Percentiles rank a stretch among this genome's conserved stretches.
Evolutionary conservation across 441 rosid genomes (phyloP).

Genomic region (Euphorbia celastroides): DNA sequence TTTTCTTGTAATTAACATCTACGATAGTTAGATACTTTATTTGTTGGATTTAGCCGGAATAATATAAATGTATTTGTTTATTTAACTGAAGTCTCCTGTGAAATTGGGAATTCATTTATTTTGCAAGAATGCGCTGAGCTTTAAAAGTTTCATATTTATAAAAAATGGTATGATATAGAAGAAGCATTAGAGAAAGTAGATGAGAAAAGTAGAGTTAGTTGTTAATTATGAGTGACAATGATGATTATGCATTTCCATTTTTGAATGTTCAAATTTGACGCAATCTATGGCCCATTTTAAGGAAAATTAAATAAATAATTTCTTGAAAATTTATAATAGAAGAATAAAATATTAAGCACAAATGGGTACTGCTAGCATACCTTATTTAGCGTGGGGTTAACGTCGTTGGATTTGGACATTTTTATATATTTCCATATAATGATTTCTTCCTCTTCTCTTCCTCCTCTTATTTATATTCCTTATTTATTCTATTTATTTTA

Average conservation of each 20-base stretch:
- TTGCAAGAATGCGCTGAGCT: background rate
- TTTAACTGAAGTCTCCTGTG: no score
- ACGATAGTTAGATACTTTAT: background rate
- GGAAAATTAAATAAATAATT: background rate
- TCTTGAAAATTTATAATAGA: no score
- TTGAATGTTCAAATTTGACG: background rate
- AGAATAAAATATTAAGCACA: no score
- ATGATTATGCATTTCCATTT: background rate
- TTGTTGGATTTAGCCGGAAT: background rate
- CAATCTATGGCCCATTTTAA: background rate
- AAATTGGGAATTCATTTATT: no score
- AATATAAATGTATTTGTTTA: background rate
- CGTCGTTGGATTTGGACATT: background rate
- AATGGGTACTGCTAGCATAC: conserved; percentile 8
- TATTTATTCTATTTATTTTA: background rate
- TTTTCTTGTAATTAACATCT: no score
- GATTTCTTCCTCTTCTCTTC: background rate
- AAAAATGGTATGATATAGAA: no score
- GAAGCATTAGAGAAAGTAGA: no score
- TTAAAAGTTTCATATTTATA: background rate
- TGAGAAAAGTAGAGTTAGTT: background rate
- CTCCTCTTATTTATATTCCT: background rate
- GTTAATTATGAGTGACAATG: background rate
- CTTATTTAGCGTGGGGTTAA: conserved; percentile 8
- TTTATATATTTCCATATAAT: background rate